Evolutionary conservation across 352 stramenopile genomes (phyloP).

Genomic region (Thalassiosira exigua): DNA sequence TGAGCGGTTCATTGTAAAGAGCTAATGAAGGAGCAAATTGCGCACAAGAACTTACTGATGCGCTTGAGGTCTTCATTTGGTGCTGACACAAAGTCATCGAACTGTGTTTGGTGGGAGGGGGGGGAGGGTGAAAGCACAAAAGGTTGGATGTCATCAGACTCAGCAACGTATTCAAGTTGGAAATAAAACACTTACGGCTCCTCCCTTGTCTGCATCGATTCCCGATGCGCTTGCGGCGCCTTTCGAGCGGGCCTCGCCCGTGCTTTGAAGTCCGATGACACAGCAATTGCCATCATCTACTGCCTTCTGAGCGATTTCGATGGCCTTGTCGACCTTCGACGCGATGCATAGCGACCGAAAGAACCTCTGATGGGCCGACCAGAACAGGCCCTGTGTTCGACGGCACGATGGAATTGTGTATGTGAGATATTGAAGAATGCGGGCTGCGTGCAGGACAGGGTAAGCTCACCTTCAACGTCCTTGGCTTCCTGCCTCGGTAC

Average conservation of each 20-base stretch:
- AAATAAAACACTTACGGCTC: background rate
- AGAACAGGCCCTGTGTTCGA: constrained; percentile 53
- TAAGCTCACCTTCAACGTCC: constrained; percentile 35
- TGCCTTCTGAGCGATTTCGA: constrained; percentile 59
- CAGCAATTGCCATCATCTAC: constrained; percentile 75
- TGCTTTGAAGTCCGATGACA: constrained; percentile 85
- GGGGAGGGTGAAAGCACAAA: too few relatives aligned
- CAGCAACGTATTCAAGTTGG: too few relatives aligned
- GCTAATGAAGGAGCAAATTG: constrained; percentile 1
- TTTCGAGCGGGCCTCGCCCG: constrained; percentile 73
- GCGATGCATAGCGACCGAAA: constrained; percentile 71
- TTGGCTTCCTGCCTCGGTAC: constrained; percentile 32
- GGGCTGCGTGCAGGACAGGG: background rate
- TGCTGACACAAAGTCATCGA: constrained; percentile 57
- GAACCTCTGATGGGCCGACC: constrained; percentile 84
- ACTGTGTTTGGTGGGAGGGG: background rate
- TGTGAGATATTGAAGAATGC: background rate
- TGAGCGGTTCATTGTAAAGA: too few relatives aligned
- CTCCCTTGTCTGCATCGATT: constrained; percentile 49
- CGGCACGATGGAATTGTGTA: background rate
- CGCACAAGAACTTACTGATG: constrained; percentile 20
- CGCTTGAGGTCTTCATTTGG: constrained; percentile 58
- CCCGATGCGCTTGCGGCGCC: constrained; percentile 49
- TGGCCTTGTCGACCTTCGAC: constrained; percentile 72
- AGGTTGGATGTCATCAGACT: too few relatives aligned